Evolutionary conservation across 106 monocot genomes (phyloP).

Genomic region (Platanthera guangdongensis): DNA sequence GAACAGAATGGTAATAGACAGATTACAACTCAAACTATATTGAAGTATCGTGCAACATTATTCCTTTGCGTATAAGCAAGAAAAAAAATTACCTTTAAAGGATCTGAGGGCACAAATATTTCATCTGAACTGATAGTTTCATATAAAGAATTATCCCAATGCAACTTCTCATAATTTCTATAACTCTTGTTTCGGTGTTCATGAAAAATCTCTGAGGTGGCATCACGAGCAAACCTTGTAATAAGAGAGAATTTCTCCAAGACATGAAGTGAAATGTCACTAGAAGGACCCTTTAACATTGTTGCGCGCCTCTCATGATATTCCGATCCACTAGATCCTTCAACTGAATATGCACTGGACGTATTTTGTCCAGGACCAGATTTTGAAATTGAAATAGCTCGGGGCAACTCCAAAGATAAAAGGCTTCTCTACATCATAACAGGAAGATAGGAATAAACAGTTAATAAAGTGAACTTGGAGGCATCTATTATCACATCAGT

Average conservation of each 20-base stretch:
- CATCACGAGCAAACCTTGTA: slow-evolving; percentile 87
- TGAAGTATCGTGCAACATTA: background rate
- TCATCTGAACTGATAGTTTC: slow-evolving; percentile 11
- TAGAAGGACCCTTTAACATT: slow-evolving; percentile 59
- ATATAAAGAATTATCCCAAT: slow-evolving; percentile 11
- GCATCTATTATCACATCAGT: background rate
- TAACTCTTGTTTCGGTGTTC: slow-evolving; percentile 39
- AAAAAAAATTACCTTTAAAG: slow-evolving; percentile 39
- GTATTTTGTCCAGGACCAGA: slow-evolving; percentile 27
- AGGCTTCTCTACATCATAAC: slow-evolving; percentile 52
- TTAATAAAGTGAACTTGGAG: background rate
- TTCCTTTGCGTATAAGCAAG: background rate
- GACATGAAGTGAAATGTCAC: slow-evolving; percentile 78
- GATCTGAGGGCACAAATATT: slow-evolving; percentile 31
- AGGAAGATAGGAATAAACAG: background rate
- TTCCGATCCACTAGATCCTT: slow-evolving; percentile 35
- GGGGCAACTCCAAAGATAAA: slow-evolving; percentile 65
- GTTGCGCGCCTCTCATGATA: slow-evolving; percentile 33
- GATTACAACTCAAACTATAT: background rate
- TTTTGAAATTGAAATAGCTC: slow-evolving; percentile 49
- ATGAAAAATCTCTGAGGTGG: slow-evolving; percentile 68
- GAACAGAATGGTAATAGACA: background rate
- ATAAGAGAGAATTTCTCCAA: slow-evolving; percentile 89
- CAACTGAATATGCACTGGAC: slow-evolving; percentile 20
- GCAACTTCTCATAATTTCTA: slow-evolving; percentile 31